Evolutionary conservation across 75 land plant species (phyloP).

Genomic region (Adiantum capillusveneris): DNA sequence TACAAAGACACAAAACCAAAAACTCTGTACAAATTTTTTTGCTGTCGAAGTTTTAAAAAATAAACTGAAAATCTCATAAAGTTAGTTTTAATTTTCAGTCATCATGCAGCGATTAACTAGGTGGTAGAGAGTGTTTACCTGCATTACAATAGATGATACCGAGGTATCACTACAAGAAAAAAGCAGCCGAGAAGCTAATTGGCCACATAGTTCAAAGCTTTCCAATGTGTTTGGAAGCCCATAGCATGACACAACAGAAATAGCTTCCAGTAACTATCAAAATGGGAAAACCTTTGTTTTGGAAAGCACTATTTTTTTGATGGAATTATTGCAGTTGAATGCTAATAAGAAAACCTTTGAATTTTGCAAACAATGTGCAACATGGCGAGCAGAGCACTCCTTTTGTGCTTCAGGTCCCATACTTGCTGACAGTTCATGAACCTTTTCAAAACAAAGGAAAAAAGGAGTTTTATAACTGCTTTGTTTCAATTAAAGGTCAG

Average conservation of each 20-base stretch:
- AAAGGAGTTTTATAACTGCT: background rate
- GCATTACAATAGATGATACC: constrained; percentile 6
- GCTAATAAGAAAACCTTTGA: constrained; percentile 13
- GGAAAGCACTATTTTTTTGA: too few species aligned
- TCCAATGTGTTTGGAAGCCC: constrained; percentile 17
- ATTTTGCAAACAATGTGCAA: constrained; percentile 24
- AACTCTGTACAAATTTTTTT: too few species aligned
- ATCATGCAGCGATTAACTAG: too few species aligned
- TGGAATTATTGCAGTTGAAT: too few species aligned
- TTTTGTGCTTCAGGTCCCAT: constrained; percentile 26
- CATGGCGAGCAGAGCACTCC: constrained; percentile 25
- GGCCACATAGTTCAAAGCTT: constrained; percentile 22
- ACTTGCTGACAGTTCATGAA: constrained; percentile 30
- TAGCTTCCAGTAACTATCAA: constrained; percentile 13
- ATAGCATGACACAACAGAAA: constrained; percentile 21
- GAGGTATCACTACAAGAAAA: constrained; percentile 8
- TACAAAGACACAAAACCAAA: background rate
- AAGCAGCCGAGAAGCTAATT: constrained; percentile 16
- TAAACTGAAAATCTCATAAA: too few species aligned
- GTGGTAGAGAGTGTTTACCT: constrained; percentile 12
- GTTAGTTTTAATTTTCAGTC: too few species aligned
- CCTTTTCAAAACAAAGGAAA: constrained; percentile 4
- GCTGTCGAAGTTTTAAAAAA: too few species aligned
- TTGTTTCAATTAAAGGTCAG: too few species aligned
- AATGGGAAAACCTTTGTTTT: too few species aligned